Percentiles rank a stretch among this genome's conserved stretches.
These are phyloP conservation scores for Polychaeton citri DNA, from an alignment of 2,329 filamentous ascomycete genomes.

Conservation along the genomic window DNA sequence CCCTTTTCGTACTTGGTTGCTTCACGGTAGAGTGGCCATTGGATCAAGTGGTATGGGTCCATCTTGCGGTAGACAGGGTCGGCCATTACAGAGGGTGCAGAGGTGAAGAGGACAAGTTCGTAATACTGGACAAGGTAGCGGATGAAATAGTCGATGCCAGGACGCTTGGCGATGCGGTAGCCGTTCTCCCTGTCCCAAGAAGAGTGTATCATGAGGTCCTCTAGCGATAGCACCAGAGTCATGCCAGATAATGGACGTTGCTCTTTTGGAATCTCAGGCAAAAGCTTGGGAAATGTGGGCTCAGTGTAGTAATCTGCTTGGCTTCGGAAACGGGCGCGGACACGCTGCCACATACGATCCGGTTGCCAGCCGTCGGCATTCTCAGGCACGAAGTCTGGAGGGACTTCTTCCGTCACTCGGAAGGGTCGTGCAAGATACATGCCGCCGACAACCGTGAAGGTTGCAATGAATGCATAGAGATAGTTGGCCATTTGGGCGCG, in stretches of 20 bases:
- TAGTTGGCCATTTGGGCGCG: constrained; percentile 64
- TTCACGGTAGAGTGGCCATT: constrained; percentile 89
- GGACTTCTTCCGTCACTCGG: constrained; percentile 58
- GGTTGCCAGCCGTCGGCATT: constrained; percentile 69
- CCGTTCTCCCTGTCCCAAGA: constrained; percentile 91
- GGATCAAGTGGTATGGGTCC: constrained; percentile 87
- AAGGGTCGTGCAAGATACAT: constrained; percentile 80
- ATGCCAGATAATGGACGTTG: constrained; percentile 61
- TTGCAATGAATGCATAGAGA: constrained; percentile 50
- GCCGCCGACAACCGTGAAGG: constrained; percentile 43
- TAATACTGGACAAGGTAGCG: constrained; percentile 97
- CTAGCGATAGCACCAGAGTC: constrained; percentile 81
- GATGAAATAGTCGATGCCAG: constrained; percentile 92
- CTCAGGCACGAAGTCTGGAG: constrained; percentile 42
- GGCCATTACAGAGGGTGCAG: constrained; percentile 67
- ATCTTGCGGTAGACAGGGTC: constrained; percentile 86
- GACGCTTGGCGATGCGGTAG: constrained; percentile 89
- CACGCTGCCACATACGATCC: constrained; percentile 66
- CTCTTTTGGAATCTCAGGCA: constrained; percentile 66
- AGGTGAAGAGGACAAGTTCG: constrained; percentile 91
- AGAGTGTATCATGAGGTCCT: constrained; percentile 87
- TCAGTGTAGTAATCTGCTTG: constrained; percentile 89
- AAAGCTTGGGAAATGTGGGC: constrained; percentile 82
- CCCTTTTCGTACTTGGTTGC: constrained; percentile 96
- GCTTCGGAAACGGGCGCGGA: constrained; percentile 58